These are phyloP conservation scores for Aschersonia sp. DNA, from an alignment of 2,329 filamentous ascomycete genomes.

Conservation along the genomic window DNA sequence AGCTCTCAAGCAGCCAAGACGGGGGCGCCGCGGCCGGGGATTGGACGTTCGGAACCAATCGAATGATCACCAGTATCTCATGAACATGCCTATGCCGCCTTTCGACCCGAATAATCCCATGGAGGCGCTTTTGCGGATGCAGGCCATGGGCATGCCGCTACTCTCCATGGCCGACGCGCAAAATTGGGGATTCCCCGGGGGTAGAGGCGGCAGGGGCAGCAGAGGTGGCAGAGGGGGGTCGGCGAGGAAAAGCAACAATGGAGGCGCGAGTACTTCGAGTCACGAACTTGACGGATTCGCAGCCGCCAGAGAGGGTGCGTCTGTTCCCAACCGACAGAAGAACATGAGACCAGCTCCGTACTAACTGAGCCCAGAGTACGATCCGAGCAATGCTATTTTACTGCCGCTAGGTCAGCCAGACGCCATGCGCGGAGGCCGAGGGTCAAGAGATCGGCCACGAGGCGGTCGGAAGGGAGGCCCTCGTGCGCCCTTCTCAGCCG, in stretches of 20 bases:
- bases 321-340: not conserved
- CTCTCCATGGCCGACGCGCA: conserved; percentile 23
- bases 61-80: conserved; percentile 6
- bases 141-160: conserved; percentile 35
- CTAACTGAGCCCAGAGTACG: conserved; percentile 14
- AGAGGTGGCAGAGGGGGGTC: conserved; percentile 11
- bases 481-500: conserved; percentile 47
- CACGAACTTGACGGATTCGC: conserved; percentile 29
- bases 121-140: conserved; percentile 46
- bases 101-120: conserved; percentile 48
- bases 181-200: not conserved
- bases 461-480: conserved; percentile 20
- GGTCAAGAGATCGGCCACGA: conserved; percentile 18
- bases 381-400: conserved; percentile 14
- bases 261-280: conserved; percentile 52
- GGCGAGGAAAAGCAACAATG: conserved; percentile 27
- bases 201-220: conserved; percentile 3
- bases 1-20: conserved; percentile 43
- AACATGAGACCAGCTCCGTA: not conserved
- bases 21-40: conserved; percentile 26
- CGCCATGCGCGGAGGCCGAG: conserved; percentile 17
- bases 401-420: conserved; percentile 10
- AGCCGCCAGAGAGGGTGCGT: conserved; percentile 12
- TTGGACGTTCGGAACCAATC: conserved; percentile 7
- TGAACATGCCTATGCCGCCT: conserved; percentile 15